Evolutionary conservation across 306 rosid species (phyloP).

Genomic region (Gastrolobium villosum): DNA sequence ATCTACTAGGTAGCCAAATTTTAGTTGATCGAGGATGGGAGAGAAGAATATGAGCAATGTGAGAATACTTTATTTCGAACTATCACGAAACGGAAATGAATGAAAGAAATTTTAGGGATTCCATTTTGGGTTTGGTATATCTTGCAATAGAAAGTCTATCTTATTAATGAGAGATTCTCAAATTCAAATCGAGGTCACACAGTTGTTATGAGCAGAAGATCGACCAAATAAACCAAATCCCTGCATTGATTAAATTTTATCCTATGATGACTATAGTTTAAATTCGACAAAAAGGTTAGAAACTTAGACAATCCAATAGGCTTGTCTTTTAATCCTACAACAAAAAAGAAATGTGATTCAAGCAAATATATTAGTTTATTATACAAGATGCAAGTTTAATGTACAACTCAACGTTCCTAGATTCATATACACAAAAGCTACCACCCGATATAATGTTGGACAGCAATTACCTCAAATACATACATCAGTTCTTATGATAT

Average conservation of each 20-base stretch:
- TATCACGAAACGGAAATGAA: no score
- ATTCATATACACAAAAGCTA: slow-evolving; percentile 58
- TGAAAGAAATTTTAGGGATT: no score
- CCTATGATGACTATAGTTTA: not conserved
- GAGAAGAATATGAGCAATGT: no score
- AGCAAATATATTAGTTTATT: slow-evolving; percentile 51
- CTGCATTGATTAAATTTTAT: no score
- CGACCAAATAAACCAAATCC: not conserved
- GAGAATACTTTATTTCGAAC: no score
- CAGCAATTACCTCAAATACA: slow-evolving; percentile 50
- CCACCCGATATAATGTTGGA: slow-evolving; percentile 48
- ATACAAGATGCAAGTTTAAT: slow-evolving; percentile 53
- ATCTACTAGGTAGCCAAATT: no score
- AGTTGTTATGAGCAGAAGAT: not conserved
- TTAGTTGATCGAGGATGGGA: no score
- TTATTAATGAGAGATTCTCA: not conserved
- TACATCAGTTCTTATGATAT: slow-evolving; percentile 46
- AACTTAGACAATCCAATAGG: slow-evolving; percentile 30
- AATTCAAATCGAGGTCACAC: not conserved
- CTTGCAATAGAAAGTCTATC: no score
- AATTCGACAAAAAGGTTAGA: slow-evolving; percentile 15
- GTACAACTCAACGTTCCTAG: slow-evolving; percentile 61
- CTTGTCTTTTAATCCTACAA: slow-evolving; percentile 39
- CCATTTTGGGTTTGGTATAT: no score
- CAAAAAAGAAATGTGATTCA: slow-evolving; percentile 41